Base-by-base conservation (phyloP, 177 flowering plant species). In the Vitis hybrid region DNA sequence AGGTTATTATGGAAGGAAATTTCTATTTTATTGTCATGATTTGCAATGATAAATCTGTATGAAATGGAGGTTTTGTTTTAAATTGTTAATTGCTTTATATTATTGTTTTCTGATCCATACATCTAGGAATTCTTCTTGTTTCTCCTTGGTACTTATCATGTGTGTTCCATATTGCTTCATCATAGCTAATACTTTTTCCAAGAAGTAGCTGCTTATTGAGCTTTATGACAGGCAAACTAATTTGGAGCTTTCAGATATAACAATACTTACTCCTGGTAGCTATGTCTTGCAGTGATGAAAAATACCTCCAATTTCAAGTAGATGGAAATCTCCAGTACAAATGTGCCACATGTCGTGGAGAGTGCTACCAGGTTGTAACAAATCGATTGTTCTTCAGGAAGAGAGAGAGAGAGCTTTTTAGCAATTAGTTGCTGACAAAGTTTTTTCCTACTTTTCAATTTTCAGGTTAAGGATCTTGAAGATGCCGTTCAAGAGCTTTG, bases 261-360 rank as follows among this genome's bases (percentile, higher is more conserved):
- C 26, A 39, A 49, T 73, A 12, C 55, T 80, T 55, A 72, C 57
- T 53, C 18, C 48, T 53, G 60, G 10, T 14, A 9, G 56, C 16
- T 57, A n/a, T 74, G 58, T 64, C 66, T 69, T 84, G 83, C 91
- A 96, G 99, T 79, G 99, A 96, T 78, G 97, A 90, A 66, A 92
- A 84, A 69, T 94, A 96, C 77, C 67, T 81, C 76, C 97, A 94
- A 74, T 96, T 87, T 79, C 99, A 96, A 86, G 89, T 84, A 7
- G 95, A 94, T 78, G 82, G 87, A 65, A 86, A 94, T 80, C 90
- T 94, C 12, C 89, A 85, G 64, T 96, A 96, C 80, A 87, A 81
- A 80, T 96, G 99, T 79, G 86, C 97, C 48, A 89, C 98, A 60
- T 96, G 99, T 62, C 95, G 99, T 55, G 99, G 99, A 69, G 98